Conservation (phyloP, 2,329 filamentous ascomycete species). For the Leptographium wingfieldii region DNA sequence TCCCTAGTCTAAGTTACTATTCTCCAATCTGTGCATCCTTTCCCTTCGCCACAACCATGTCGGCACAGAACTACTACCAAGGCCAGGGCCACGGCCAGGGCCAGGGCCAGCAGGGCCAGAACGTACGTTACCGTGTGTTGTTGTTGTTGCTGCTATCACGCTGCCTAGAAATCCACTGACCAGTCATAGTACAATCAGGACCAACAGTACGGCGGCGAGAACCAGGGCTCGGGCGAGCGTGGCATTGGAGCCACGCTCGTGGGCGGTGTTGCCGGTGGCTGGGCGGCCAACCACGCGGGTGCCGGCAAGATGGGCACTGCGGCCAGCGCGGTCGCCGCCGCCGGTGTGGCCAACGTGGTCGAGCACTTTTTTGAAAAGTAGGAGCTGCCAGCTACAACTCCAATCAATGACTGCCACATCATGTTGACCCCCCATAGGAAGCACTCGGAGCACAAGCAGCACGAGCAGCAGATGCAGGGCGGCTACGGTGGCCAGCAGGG, state of each 20-base stretch:
- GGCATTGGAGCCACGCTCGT: constrained; percentile 41
- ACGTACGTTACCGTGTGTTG: not conserved
- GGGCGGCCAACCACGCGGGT: constrained; percentile 39
- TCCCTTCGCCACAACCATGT: constrained; percentile 8
- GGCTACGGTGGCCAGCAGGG: not conserved
- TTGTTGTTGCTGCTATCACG: not conserved
- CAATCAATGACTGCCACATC: not conserved
- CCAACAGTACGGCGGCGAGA: constrained; percentile 13
- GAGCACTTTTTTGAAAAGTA: constrained; percentile 22
- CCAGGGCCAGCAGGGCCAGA: constrained; percentile 9
- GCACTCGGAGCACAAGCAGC: not conserved
- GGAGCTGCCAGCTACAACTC: not conserved
- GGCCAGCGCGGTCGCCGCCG: constrained; percentile 37
- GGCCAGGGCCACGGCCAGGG: constrained; percentile 10
- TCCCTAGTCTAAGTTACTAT: not conserved
- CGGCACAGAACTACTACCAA: constrained; percentile 14
- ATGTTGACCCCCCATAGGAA: not conserved
- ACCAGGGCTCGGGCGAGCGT: constrained; percentile 30
- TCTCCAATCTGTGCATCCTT: not conserved
- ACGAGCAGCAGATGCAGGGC: not conserved
- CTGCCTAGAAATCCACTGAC: constrained; percentile 1
- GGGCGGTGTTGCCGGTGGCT: constrained; percentile 41
- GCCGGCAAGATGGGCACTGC: constrained; percentile 38
- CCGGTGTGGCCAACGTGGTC: constrained; percentile 40
- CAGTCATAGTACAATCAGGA: constrained; percentile 6